Base-by-base conservation (phyloP, 495 filamentous ascomycete genomes). In the Haplographium delicatum region DNA sequence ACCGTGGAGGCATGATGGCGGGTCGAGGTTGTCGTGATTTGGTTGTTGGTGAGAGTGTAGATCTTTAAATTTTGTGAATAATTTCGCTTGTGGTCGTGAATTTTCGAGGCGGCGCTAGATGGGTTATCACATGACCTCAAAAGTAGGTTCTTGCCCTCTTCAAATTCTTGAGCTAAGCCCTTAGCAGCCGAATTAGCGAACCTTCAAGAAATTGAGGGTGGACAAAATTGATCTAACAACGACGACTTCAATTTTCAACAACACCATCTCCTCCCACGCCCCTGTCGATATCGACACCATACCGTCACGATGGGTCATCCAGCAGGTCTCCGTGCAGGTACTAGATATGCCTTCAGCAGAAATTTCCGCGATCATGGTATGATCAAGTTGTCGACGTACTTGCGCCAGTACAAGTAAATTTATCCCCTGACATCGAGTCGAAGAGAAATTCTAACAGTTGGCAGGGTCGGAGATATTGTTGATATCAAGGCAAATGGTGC, bases 401-500 rank as follows among this genome's bases (percentile, higher is more conserved):
- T 98, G 59, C 84, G 83, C 71, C 80, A 85, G 68, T 96, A 93
- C 83, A 87, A 83, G 57, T 60, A 84, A 90, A 81, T 55, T 68
- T 61, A 37, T 28, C 6, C n/a, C 22, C 25, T 13, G 28, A 16
- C 9, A 33, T 24, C 23, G 35, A 15, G 3, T 9, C 13, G 33
- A 18, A 24, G 15, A 35, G 27, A 27, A 23, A 26, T 74, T 50
- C 74, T 66, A 58, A 47, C 44, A 34, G 18, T 44, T 35, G 15
- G 28, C 40, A 95, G 88, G 72, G 93, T 98, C 68, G 93, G 91
- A 68, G 91, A 96, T 61, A 95, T 96, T 63, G 91, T 96, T 63
- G 91, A 96, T 67, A 84, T 96, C 70, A 90, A 91, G 74, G 86
- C 85, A 63, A 96, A 96, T 76, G 91, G 89, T 80, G 91, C 91